phyloP scores from a whole-genome alignment of 768 basidiomycete genomes.

The Mycena galopus region DNA sequence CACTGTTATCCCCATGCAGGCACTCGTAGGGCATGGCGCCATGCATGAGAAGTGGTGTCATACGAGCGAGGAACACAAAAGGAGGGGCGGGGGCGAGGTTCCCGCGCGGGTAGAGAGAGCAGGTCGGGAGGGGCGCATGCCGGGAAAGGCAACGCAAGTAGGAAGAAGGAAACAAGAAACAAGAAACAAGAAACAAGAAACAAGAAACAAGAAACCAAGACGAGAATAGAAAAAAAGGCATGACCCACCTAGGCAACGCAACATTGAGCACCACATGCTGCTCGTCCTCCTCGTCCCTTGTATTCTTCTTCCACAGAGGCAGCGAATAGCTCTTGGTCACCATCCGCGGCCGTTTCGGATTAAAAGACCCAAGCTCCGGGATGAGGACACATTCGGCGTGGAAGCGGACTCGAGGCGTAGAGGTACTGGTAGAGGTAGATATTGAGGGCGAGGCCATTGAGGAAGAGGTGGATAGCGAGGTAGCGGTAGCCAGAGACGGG shows the following conservation, averaged over 20 bases:
- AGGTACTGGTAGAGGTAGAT: not conserved
- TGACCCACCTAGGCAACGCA: constrained; percentile 72
- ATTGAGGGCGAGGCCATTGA: not conserved
- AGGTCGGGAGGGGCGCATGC: no score
- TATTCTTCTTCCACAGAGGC: constrained; percentile 69
- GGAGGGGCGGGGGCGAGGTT: no score
- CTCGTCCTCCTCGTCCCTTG: constrained; percentile 46
- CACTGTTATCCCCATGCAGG: no score
- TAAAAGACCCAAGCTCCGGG: constrained; percentile 60
- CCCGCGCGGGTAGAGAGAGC: no score
- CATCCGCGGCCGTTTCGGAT: constrained; percentile 62
- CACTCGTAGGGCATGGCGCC: no score
- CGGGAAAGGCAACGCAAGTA: no score
- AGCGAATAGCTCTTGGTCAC: constrained; percentile 77
- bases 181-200: not conserved
- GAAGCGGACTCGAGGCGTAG: constrained; percentile 66
- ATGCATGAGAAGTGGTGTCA: no score
- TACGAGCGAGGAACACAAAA: no score
- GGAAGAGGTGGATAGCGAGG: not conserved
- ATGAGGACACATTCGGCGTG: constrained; percentile 82
- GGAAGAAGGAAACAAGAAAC: no score
- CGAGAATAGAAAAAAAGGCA: constrained; percentile 31
- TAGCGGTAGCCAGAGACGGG: not conserved
- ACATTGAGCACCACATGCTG: constrained; percentile 63
- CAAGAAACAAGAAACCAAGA: not conserved